These are phyloP conservation scores for Capronia coronata DNA, from an alignment of 2,329 filamentous ascomycete species.

Conservation along the genomic window DNA sequence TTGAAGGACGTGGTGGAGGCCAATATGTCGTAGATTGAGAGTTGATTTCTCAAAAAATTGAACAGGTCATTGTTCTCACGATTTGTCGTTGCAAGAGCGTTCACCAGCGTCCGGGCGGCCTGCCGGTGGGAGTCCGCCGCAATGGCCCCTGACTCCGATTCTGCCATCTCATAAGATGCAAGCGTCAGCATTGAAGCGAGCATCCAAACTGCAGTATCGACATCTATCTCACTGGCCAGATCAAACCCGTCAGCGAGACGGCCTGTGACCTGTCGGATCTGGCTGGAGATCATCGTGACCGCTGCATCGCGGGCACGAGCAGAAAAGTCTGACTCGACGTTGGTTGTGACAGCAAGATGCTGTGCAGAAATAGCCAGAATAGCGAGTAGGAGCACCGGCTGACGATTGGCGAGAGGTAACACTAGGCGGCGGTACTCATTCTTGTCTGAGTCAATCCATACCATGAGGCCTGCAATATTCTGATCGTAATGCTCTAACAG, in stretches of 20 bases:
- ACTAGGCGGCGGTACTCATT: constrained; percentile 23
- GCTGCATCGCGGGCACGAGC: constrained; percentile 21
- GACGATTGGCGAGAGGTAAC: constrained; percentile 16
- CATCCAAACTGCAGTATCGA: constrained; percentile 23
- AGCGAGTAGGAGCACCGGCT: constrained; percentile 18
- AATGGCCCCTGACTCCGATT: constrained; percentile 15
- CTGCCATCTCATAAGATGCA: constrained; percentile 22
- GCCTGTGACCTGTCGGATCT: constrained; percentile 18
- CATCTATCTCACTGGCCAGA: constrained; percentile 18
- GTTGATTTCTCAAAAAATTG: constrained; percentile 22
- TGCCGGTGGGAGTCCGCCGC: constrained; percentile 21
- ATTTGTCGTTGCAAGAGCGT: constrained; percentile 22
- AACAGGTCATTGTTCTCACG: constrained; percentile 19
- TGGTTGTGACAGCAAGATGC: constrained; percentile 20
- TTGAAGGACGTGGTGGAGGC: constrained; percentile 20
- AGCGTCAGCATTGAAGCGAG: constrained; percentile 24
- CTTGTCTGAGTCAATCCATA: constrained; percentile 22
- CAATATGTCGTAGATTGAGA: constrained; percentile 23
- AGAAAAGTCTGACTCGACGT: constrained; percentile 15
- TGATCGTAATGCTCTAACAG: constrained; percentile 47
- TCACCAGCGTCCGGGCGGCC: constrained; percentile 20
- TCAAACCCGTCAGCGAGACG: constrained; percentile 18
- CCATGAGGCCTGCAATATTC: constrained; percentile 23
- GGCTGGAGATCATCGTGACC: constrained; percentile 18
- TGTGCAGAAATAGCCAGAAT: constrained; percentile 23